A percentile compares a stretch with the other conserved stretches of the same genome.
phyloP scores from a whole-genome alignment of 257 asterid species.

The Capsicum pubescens region DNA sequence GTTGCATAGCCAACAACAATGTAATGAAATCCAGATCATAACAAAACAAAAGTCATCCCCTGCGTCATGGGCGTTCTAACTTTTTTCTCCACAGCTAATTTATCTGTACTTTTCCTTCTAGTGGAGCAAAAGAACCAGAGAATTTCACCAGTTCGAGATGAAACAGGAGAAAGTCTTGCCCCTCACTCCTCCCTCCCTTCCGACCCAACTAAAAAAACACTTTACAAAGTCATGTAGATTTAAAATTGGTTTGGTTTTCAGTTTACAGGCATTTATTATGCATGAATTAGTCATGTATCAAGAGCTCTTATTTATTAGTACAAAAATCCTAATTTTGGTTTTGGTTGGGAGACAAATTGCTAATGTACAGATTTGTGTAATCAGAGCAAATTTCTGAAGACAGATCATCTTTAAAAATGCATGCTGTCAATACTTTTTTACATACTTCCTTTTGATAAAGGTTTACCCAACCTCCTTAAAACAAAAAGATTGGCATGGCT shows the following conservation, averaged over 20 bases:
- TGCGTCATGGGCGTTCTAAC: not conserved
- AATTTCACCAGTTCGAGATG: not conserved
- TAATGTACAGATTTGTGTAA: not conserved
- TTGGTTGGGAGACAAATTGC: not conserved
- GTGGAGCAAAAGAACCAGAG: not conserved
- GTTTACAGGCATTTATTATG: not conserved
- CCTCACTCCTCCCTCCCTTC: not conserved
- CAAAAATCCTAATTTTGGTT: not conserved
- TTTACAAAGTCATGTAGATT: not conserved
- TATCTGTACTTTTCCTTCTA: not conserved
- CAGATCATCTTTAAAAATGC: not conserved
- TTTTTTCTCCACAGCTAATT: not conserved
- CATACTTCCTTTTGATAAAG: not conserved
- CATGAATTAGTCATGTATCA: not conserved
- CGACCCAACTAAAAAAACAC: not conserved
- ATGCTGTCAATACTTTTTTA: not conserved
- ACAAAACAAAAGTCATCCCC: not conserved
- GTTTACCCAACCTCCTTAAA: not conserved
- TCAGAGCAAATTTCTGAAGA: not conserved
- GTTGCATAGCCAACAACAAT: slow-evolving; percentile 13
- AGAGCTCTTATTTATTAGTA: not conserved
- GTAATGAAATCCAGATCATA: slow-evolving; percentile 2
- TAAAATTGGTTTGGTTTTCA: slow-evolving; percentile 10
- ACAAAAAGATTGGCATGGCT: not conserved
- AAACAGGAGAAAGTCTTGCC: not conserved